These are phyloP conservation scores for Trichocladium uniseriatum DNA, from an alignment of 495 filamentous ascomycete genomes.

Conservation along the genomic window DNA sequence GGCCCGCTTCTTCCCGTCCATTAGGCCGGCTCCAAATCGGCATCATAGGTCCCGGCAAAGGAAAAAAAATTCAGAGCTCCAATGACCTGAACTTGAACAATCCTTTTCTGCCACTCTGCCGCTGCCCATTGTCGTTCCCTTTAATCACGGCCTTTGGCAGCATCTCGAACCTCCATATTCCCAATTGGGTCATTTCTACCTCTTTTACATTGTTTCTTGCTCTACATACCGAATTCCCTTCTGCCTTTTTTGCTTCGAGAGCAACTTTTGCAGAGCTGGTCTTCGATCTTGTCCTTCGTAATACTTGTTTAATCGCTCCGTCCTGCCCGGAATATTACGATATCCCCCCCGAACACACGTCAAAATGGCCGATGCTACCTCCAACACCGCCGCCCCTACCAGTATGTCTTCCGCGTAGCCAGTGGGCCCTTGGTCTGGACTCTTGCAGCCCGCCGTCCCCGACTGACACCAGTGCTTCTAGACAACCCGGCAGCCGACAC, in stretches of 20 bases:
- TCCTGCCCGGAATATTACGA: not conserved
- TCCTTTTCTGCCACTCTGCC: not conserved
- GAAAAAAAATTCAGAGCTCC: conserved; percentile 13
- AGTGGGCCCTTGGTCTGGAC: not conserved
- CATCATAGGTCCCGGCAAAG: conserved; percentile 14
- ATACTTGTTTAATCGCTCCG: conserved; percentile 8
- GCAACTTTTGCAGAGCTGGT: conserved; percentile 2
- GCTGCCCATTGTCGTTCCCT: not conserved
- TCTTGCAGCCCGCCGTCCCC: not conserved
- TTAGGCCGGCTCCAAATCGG: conserved; percentile 11
- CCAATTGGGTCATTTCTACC: conserved; percentile 8
- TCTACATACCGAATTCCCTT: conserved; percentile 1
- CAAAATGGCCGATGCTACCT: conserved; percentile 14
- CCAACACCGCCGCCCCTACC: conserved; percentile 4
- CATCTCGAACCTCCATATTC: not conserved
- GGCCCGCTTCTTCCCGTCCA: conserved; percentile 13
- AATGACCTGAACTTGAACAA: not conserved
- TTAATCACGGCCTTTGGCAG: not conserved
- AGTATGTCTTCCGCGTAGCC: conserved; percentile 6
- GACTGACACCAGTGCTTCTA: conserved; percentile 11
- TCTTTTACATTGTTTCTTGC: not conserved
- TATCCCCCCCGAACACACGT: not conserved
- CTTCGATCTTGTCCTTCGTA: conserved; percentile 5
- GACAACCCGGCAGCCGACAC: conserved; percentile 16
- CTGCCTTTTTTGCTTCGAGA: conserved; percentile 7